phyloP scores from a whole-genome alignment of 2,329 filamentous ascomycete species.

The Aspergillus niger region DNA sequence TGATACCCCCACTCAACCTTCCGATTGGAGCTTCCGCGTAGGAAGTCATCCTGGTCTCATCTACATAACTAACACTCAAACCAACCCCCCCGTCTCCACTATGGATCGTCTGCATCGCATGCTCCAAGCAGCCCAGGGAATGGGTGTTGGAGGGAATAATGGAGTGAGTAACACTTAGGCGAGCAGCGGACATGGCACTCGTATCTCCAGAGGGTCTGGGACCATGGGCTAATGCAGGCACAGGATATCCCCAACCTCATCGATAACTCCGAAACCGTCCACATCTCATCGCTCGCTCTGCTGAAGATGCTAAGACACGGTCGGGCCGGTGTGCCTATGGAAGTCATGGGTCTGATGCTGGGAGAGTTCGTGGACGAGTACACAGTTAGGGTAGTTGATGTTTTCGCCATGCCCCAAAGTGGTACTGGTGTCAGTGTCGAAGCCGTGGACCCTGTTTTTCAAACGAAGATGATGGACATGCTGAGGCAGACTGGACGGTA shows the following conservation, averaged over 20 bases:
- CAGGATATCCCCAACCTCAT: slow-evolving; percentile 90
- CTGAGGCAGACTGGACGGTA: slow-evolving; percentile 93
- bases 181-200: not conserved
- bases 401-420: slow-evolving; percentile 99
- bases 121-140: slow-evolving; percentile 71
- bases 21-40: slow-evolving; percentile 31
- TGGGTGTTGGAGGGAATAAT: slow-evolving; percentile 49
- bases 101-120: slow-evolving; percentile 95
- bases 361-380: slow-evolving; percentile 99
- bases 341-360: slow-evolving; percentile 99
- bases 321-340: slow-evolving; percentile 96
- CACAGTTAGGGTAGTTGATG: slow-evolving; percentile 95
- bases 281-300: slow-evolving; percentile 95
- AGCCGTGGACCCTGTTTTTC: slow-evolving; percentile 96
- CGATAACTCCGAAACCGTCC: slow-evolving; percentile 98
- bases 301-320: slow-evolving; percentile 99
- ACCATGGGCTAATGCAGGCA: slow-evolving; percentile 13
- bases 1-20: slow-evolving; percentile 5
- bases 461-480: slow-evolving; percentile 99
- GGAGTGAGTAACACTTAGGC: slow-evolving; percentile 36
- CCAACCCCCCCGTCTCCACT: slow-evolving; percentile 30
- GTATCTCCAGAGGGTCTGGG: not conserved
- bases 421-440: slow-evolving; percentile 98
- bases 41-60: slow-evolving; percentile 31
- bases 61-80: slow-evolving; percentile 17